Evolutionary conservation across 1,284 basidiomycete genomes (phyloP).

Genomic region (Omphalotus olearius): DNA sequence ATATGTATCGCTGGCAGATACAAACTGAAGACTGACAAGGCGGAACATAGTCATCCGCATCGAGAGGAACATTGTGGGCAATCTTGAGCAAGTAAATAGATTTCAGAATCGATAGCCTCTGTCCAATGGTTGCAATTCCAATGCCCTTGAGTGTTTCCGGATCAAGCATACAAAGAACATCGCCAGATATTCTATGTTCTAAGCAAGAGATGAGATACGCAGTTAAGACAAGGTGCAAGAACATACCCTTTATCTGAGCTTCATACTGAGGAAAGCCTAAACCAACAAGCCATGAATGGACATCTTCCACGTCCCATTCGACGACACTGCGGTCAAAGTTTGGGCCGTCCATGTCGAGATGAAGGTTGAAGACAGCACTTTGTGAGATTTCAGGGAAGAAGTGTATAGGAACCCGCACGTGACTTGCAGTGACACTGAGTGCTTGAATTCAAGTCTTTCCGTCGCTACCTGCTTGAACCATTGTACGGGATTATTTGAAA

Average conservation of each 20-base stretch:
- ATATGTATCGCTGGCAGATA: neutral
- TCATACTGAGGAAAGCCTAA: conserved; percentile 84
- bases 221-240: conserved; percentile 15
- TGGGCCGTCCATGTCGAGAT: conserved; percentile 28
- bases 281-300: conserved; percentile 69
- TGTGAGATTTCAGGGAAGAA: too few species aligned
- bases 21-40: conserved; percentile 62
- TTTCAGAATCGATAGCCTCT: conserved; percentile 84
- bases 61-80: conserved; percentile 77
- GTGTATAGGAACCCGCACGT: too few species aligned
- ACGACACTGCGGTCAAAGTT: conserved; percentile 47
- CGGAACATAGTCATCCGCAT: conserved; percentile 84
- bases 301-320: conserved; percentile 82
- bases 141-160: conserved; percentile 80
- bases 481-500: too few species aligned
- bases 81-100: conserved; percentile 87
- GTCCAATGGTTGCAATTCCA: conserved; percentile 82
- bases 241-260: conserved; percentile 59
- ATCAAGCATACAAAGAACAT: conserved; percentile 80
- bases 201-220: conserved; percentile 11
- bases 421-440: too few species aligned
- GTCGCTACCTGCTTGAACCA: too few species aligned
- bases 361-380: too few species aligned
- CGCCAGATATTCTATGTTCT: conserved; percentile 92
- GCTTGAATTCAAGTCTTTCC: too few species aligned